phyloP scores from a whole-genome alignment of 805 yeast genomes.

The Spencermartinsiella europaea region DNA sequence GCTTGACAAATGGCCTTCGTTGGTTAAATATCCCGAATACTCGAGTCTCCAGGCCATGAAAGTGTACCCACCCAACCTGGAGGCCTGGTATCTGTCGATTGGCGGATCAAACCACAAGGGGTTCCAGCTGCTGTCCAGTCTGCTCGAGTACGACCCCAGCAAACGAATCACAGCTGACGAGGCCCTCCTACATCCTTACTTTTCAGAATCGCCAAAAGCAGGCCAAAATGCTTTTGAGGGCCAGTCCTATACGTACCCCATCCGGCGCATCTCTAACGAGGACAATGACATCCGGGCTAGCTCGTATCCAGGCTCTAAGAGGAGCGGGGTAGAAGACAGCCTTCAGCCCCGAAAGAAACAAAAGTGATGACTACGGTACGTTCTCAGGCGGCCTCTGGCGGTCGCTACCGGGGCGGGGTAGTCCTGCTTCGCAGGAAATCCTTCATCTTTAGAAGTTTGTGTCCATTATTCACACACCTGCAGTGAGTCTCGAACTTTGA shows the following conservation, averaged over 20 bases:
- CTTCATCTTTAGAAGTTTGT: too few relatives aligned
- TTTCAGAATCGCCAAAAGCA: slow-evolving; percentile 64
- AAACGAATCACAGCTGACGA: slow-evolving; percentile 71
- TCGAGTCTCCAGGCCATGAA: slow-evolving; percentile 51
- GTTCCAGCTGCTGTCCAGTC: slow-evolving; percentile 52
- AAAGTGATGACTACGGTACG: slow-evolving; percentile 20
- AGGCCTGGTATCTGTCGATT: slow-evolving; percentile 79
- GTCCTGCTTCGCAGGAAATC: too few relatives aligned
- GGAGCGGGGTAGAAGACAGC: slow-evolving; percentile 25
- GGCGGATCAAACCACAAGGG: slow-evolving; percentile 73
- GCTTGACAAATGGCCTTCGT: slow-evolving; percentile 67
- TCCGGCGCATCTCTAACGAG: slow-evolving; percentile 78
- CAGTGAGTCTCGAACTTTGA: too few relatives aligned
- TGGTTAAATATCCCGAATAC: slow-evolving; percentile 81
- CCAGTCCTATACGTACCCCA: slow-evolving; percentile 69
- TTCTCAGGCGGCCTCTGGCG: too few relatives aligned
- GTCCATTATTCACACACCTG: too few relatives aligned
- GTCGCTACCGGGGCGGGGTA: too few relatives aligned
- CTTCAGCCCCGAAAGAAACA: slow-evolving; percentile 24
- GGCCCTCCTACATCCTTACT: slow-evolving; percentile 74
- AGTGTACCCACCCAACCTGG: slow-evolving; percentile 61
- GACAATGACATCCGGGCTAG: slow-evolving; percentile 65
- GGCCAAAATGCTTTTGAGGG: slow-evolving; percentile 76
- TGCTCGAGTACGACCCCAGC: slow-evolving; percentile 81
- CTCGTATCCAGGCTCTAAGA: slow-evolving; percentile 30